A percentile compares a stretch with the other conserved stretches of the same genome.
phyloP scores from a whole-genome alignment of 768 basidiomycete species.

The Tulasnella sp. region DNA sequence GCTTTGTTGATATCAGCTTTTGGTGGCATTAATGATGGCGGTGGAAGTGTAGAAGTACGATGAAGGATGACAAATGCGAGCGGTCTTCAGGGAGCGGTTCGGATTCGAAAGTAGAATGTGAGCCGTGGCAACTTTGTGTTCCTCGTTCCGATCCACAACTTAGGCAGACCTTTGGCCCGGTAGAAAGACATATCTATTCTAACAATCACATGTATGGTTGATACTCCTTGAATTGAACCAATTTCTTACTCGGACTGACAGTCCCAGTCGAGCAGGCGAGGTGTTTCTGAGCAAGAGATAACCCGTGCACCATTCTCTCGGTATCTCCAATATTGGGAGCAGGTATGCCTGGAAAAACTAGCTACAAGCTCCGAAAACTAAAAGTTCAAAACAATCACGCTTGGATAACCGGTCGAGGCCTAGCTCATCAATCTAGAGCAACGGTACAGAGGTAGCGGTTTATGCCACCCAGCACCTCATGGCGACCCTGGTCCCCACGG shows the following conservation, averaged over 20 bases:
- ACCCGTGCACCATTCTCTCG: too few relatives aligned
- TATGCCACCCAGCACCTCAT: background rate
- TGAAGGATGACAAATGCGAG: background rate
- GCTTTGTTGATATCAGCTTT: constrained; percentile 95
- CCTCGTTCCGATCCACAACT: background rate
- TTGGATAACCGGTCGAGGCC: background rate
- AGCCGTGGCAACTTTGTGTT: background rate
- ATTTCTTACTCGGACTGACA: background rate
- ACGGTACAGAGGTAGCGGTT: background rate
- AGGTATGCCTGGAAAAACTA: background rate
- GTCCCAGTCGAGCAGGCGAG: background rate
- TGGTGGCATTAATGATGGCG: constrained; percentile 28
- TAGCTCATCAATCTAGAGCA: background rate
- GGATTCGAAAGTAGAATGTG: background rate
- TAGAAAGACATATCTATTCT: too few relatives aligned
- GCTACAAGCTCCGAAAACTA: background rate
- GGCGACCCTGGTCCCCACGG: background rate
- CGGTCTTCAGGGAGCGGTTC: background rate
- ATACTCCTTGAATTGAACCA: too few relatives aligned
- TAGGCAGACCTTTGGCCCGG: too few relatives aligned
- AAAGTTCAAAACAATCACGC: background rate
- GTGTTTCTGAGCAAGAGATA: background rate
- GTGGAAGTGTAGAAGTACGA: background rate
- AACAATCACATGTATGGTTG: too few relatives aligned
- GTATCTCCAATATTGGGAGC: too few relatives aligned